Base-by-base conservation (phyloP, 148 eudicot species). In the Nepenthes gracilis region DNA sequence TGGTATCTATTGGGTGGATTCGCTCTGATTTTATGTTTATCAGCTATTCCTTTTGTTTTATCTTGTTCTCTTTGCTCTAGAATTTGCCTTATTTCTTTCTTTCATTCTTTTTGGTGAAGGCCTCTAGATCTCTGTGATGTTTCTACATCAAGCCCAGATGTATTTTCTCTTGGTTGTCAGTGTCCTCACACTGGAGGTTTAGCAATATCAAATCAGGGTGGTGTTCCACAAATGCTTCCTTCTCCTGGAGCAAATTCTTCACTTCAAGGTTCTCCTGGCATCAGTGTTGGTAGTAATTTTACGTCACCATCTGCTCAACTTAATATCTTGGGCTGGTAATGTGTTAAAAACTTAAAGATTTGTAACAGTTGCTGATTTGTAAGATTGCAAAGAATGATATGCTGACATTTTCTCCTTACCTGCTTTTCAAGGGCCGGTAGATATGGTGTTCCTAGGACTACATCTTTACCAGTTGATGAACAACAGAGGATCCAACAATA, bases 71-170 rank as follows among this genome's bases (percentile, higher is more conserved):
- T 23, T 23, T 23, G 23, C 32, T 52, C 12, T 52, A 32, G 14
- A 52, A 52, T 52, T n/a, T 5, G 32, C n/a, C 33, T 23, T 69
- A 23, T 23, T 15, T 15, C 38, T 64, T 54, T 14, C 36, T 71
- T 55, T 40, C 15, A 71, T 67, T 67, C 33, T 43, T 23, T 23
- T 23, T 23, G 23, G 23, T 45, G 72, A 78, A 92, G 98, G 78
- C 98, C 98, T 63, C 88, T 85, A 68, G 98, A 85, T 74, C 83
- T 92, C 12, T 83, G 88, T 73, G 96, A 92, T 67, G 64, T 75
- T 61, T 64, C 70, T 72, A 62, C 70, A 67, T 60, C 98, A 63
- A 83, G 78, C 70, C 76, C 84, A 6, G 98, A 92, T 73, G 54
- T 73, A 51, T 67, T 78, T 65, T 38, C 84, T 57, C 68, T 72